Conservation (phyloP, 495 filamentous ascomycete genomes). For the Neurospora tetrasperma region DNA sequence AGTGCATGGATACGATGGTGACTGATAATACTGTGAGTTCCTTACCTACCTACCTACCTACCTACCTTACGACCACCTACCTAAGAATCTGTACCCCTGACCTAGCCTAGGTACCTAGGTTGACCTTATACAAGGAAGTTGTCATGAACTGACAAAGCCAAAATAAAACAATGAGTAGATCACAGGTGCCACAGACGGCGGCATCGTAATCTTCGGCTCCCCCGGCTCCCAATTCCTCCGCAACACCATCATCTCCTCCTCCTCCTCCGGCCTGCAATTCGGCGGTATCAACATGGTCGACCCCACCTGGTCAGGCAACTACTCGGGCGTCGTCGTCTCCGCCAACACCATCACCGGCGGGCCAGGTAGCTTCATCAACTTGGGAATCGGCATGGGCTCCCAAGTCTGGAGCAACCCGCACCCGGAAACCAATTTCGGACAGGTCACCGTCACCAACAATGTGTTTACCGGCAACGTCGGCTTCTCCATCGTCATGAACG, state of each 20-base stretch:
- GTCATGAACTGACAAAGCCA: neutral
- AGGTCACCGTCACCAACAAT: constrained; percentile 9
- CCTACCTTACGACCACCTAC: too few species aligned
- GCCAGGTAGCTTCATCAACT: constrained; percentile 2
- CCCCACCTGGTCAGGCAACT: constrained; percentile 4
- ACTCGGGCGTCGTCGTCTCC: constrained; percentile 8
- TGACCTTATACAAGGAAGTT: too few species aligned
- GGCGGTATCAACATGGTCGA: constrained; percentile 14
- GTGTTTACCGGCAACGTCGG: constrained; percentile 9
- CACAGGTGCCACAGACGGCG: constrained; percentile 10
- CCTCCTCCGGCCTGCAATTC: constrained; percentile 6
- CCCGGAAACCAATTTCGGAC: constrained; percentile 5
- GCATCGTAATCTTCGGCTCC: constrained; percentile 12
- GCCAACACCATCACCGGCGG: constrained; percentile 6
- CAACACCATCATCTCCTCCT: constrained; percentile 9
- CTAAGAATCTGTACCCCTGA: neutral
- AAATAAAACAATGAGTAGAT: neutral
- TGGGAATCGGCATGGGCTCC: constrained; percentile 9
- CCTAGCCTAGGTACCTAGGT: neutral
- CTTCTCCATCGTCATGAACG: constrained; percentile 11
- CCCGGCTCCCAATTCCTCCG: constrained; percentile 5
- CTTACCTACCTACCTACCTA: too few species aligned
- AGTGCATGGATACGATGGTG: constrained; percentile 4
- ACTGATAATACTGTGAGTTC: constrained; percentile 6
- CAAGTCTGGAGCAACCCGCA: constrained; percentile 9